Evolutionary conservation across 129 eudicot genomes (phyloP).

Genomic region (Silybum marianum): DNA sequence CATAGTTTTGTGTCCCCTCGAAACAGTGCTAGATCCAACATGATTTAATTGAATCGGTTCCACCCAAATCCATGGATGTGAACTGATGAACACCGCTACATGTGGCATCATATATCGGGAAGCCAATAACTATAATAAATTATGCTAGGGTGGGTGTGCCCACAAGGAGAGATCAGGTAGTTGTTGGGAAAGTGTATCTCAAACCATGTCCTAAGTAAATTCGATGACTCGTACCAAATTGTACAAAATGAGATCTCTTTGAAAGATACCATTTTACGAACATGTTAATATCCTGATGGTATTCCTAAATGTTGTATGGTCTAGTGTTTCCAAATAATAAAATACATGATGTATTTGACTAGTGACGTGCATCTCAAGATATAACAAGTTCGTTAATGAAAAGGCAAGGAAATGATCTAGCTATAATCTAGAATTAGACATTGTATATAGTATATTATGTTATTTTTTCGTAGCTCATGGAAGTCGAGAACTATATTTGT

Average conservation of each 20-base stretch:
- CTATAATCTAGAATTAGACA: not conserved
- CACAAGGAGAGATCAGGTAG: not conserved
- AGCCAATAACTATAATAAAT: not conserved
- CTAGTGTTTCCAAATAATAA: not conserved
- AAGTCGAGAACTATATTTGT: not conserved
- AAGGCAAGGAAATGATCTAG: not conserved
- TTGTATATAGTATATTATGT: not conserved
- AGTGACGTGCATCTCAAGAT: not conserved
- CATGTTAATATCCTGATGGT: not conserved
- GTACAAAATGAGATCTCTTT: not conserved
- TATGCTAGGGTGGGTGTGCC: not conserved
- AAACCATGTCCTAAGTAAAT: not conserved
- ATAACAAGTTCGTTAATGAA: not conserved
- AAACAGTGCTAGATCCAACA: too few species aligned
- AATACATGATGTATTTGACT: not conserved
- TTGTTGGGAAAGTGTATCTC: not conserved
- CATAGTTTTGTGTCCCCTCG: too few species aligned
- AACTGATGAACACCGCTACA: not conserved
- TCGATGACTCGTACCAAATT: not conserved
- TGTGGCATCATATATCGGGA: not conserved
- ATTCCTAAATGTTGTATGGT: not conserved
- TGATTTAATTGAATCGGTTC: not conserved
- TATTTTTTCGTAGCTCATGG: not conserved
- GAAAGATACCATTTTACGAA: not conserved
- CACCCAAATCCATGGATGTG: not conserved